phyloP scores from a whole-genome alignment of 2,329 filamentous ascomycete genomes.

The Epichloe coenophiala region DNA sequence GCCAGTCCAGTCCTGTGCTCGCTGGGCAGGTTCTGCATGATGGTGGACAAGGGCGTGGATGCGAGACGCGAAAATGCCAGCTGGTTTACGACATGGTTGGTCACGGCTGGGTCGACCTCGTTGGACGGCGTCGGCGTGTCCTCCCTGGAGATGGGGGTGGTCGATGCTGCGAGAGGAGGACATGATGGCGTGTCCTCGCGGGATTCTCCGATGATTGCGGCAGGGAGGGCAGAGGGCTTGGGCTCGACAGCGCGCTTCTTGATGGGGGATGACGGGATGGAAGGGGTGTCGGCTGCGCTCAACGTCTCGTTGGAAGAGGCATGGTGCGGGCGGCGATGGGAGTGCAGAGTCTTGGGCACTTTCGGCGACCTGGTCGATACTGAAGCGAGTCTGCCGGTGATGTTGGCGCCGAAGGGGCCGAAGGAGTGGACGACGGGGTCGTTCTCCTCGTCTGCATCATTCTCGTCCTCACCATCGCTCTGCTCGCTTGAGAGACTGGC shows the following conservation, averaged over 20 bases:
- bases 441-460: slow-evolving; percentile 79
- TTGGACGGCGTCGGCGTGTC: slow-evolving; percentile 10
- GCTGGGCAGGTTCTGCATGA: slow-evolving; percentile 71
- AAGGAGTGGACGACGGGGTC: slow-evolving; percentile 92
- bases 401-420: slow-evolving; percentile 74
- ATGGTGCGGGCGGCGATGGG: slow-evolving; percentile 13
- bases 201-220: not conserved
- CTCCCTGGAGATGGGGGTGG: slow-evolving; percentile 11
- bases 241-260: slow-evolving; percentile 8
- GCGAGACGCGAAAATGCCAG: slow-evolving; percentile 87
- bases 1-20: slow-evolving; percentile 46
- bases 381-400: slow-evolving; percentile 66
- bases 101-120: slow-evolving; percentile 33
- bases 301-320: slow-evolving; percentile 11
- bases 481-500: slow-evolving; percentile 44
- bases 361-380: slow-evolving; percentile 59
- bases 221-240: not conserved
- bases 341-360: slow-evolving; percentile 15
- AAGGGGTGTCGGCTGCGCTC: slow-evolving; percentile 10
- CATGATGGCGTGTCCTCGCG: slow-evolving; percentile 10
- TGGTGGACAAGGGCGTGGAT: slow-evolving; percentile 79
- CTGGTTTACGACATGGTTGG: slow-evolving; percentile 89
- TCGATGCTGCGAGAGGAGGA: slow-evolving; percentile 9
- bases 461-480: slow-evolving; percentile 46
- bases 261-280: slow-evolving; percentile 12